Percentiles rank a stretch among this genome's conserved stretches.
phyloP scores from a whole-genome alignment of 208 protist species.

The Hexamita inflata region DNA sequence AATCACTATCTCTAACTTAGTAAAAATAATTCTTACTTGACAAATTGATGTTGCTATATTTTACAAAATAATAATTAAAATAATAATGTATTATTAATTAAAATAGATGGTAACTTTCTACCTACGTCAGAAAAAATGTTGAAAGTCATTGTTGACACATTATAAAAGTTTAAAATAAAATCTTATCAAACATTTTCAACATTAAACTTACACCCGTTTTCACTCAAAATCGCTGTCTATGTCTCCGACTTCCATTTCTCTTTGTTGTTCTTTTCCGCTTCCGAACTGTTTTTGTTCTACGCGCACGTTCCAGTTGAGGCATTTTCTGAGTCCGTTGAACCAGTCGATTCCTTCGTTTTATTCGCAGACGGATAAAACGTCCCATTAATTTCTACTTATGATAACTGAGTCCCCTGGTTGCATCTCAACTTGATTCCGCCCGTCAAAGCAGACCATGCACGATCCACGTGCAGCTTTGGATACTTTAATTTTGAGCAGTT shows the following conservation, averaged over 20 bases:
- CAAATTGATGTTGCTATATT: too few relatives aligned
- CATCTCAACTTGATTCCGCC: neutral
- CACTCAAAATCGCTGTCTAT: constrained; percentile 19
- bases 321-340: neutral
- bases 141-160: too few relatives aligned
- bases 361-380: neutral
- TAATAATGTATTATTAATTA: too few relatives aligned
- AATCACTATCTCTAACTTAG: too few relatives aligned
- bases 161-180: too few relatives aligned
- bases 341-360: neutral
- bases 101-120: too few relatives aligned
- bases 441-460: neutral
- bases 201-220: too few relatives aligned
- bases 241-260: constrained; percentile 1
- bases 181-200: too few relatives aligned
- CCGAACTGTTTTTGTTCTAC: neutral
- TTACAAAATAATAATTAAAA: too few relatives aligned
- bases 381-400: neutral
- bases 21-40: too few relatives aligned
- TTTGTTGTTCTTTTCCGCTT: neutral
- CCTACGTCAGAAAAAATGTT: too few relatives aligned
- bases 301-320: constrained; percentile 10
- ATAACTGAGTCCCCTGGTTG: neutral
- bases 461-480: neutral
- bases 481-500: neutral